Base-by-base conservation (phyloP, 2,329 filamentous ascomycete species). In the Fulvia fulva region DNA sequence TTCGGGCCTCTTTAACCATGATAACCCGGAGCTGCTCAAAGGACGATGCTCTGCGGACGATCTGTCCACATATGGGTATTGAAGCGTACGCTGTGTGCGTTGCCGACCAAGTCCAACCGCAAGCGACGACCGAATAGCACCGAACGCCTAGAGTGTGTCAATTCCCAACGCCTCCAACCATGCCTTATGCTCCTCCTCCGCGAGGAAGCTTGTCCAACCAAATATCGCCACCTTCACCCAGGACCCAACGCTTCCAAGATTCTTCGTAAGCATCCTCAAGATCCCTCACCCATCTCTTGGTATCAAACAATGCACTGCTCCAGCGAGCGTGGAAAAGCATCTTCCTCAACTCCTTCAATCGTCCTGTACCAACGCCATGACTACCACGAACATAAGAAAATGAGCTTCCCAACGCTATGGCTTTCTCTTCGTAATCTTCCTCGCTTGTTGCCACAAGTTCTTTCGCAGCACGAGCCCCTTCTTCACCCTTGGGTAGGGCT, bases 231-330 rank as follows among this genome's bases (percentile, higher is more conserved):
- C 89, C 87, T 74, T 91, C 84, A 12, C 91, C 92, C 43, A 78
- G 80, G 41, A 92, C 91, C 93, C 94, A 99, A 70, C 85, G 83
- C 67, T 81, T 81, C 94, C 94, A 99, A 19, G 92, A 91, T 71
- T 89, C 84, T 64, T 89, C 87, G 73, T 97, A 99, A 12, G 91
- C 92, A 61, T 84, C 81, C 77, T 99, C 94, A 21, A 99, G 77
- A 75, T 97, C 92, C 49, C 81, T 77, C 25, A 97, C 93, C 94
- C 94, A 99, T 66, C 94, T 83, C 66, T 81, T 83, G 5, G 94
- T 99, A 74, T 99, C 86, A 72, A 99, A 99, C 45, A 99, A 79
- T 14, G 88, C 89, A 73, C 91, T 96, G 26, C 80, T 84, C 89
- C 91, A 96, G 66, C 93, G 87, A 68, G 85, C 87, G 61, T 90